Base-by-base conservation (phyloP, 768 basidiomycete species). In the Russula sp. region DNA sequence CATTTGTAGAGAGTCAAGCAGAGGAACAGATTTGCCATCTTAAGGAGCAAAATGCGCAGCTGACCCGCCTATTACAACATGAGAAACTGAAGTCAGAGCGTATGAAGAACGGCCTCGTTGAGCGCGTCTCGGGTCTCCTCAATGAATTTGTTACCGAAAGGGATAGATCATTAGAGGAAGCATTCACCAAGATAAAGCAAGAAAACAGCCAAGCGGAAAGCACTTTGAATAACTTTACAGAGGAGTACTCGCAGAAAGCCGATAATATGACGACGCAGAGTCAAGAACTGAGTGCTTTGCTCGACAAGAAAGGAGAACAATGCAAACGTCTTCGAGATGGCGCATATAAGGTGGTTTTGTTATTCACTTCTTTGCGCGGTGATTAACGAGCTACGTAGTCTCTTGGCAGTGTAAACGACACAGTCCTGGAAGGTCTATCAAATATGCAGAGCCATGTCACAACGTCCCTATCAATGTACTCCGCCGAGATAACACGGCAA, bases 91-190 rank as follows among this genome's bases (percentile, higher is more conserved):
- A 83, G 62, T 81, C 87, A 0, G 83, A 86, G 29, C 81, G 79
- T 52, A 82, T 88, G 1, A 87, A 84, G 61, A 83, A 85, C 45
- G 87, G 89, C 43, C 72, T 96, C 13, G 72, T 94, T n/a, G 80
- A 86, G 45, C 86, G 85, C 42, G 79, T 96, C 53, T 87, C 89
- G 0, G 77, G 77, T 4, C 77, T 94, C 65, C 74, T 97, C 2
- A 83, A 81, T 11, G 85, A 82, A 32, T 95, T 88, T 71, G 79
- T 85, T 35, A 73, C 80, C 46, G 80, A 85, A 50, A 82, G 89
- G 34, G 87, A 94, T 69, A 76, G 78, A 16, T 82, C 82, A 20
- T 74, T 93, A 56, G 78, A 80, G 43, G 81, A 83, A 32, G 80
- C 83, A 1, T 77, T 90, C 54, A 75, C 74, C 1, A 70, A 73